Evolutionary conservation across 2,329 filamentous ascomycete species (phyloP), one percentile per base, ranked within the genome.

Genomic region (Diaporthe sp.): DNA sequence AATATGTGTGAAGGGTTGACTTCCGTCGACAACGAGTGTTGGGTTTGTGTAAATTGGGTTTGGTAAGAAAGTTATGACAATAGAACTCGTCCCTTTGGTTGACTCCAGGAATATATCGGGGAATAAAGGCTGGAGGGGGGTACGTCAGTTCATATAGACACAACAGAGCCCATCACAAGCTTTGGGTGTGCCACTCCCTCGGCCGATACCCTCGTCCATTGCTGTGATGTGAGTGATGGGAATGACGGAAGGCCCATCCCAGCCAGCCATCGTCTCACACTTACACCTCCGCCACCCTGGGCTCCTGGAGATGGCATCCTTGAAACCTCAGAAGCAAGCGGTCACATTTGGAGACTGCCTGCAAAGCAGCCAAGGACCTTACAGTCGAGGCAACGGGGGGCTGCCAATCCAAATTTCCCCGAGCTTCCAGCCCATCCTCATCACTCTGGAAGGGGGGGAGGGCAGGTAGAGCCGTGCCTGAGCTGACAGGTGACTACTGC

Each of bases 81-180:
- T 13, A 39, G 44, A 49, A 34, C 1, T n/a, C 12, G 44, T 55
- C 34, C n/a, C 19, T 73, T 37, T 73, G 72, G 4, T 42, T n/a
- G 13, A 34, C 25, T 53, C 25, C 8, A 15, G 15, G 4, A 5
- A 3, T 6, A 13, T 13, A 13, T 15, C 53, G 34, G 5, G 1
- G 19, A 1, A 19, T 12, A 25, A 25, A 4, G 22, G 39, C 49
- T 17, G 57, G 71, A 61, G 57, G 71, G 42, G 71, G 55, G n/a
- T 60, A 61, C 53, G 31, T 51, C 55, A 51, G 42, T 72, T 72
- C 71, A 72, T 61, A 72, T 72, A 72, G 57, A 60, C 70, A 57
- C 39, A 31, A 34, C 65, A 55, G 34, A 42, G 37, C 65, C 37
- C 65, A 15, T 70, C 65, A 70, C 65, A 70, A 70, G 65, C 65